Evolutionary conservation across 345 rosid species (phyloP), one percentile per base, ranked within the genome.

Genomic region (Arabidopsis arenosa): DNA sequence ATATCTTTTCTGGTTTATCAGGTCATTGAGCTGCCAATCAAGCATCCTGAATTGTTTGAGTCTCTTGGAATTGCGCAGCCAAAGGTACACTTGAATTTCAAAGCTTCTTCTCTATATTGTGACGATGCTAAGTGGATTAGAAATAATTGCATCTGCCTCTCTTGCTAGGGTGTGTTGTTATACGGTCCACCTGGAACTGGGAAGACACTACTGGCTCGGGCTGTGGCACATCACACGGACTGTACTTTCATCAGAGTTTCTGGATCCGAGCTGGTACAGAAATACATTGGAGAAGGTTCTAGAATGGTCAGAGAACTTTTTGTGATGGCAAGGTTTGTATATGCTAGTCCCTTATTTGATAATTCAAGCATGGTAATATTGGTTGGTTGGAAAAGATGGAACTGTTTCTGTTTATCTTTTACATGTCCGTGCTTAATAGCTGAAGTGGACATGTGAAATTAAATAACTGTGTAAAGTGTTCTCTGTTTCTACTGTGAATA

Each of bases 181-280:
- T 95, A 95, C 84, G 99, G 99, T 23, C 99, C 99, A 32, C 99
- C 99, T 55, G 99, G 99, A 65, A 95, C 99, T 48, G 99, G 99
- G 53, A 95, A 95, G 81, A 95, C 99, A 10, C 79, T 95, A 60
- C 78, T 95, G 87, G 99, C 99, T 51, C 87, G 99, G 78, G 99
- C 99, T 49, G 99, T 95, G 70, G 99, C 99, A 39, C 99, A 95
- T 83, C 99, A 95, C 81, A 95, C 99, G 52, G 98, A 95, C 81
- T 95, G 98, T 84, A 95, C 99, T 51, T 95, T 95, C 83, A 95
- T 95, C 79, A 89, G 99, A 90, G 99, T 95, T 73, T 94, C 95
- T 80, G 97, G 98, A 65, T 94, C 98, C 39, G 98, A 92, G 81
- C 83, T 95, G 59, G 99, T 95, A 61, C 96, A 92, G 84, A 92